Evolutionary conservation across 108 stramenopile species (phyloP), one percentile per base, ranked within the genome.

Genomic region (Craspedostauros australis): DNA sequence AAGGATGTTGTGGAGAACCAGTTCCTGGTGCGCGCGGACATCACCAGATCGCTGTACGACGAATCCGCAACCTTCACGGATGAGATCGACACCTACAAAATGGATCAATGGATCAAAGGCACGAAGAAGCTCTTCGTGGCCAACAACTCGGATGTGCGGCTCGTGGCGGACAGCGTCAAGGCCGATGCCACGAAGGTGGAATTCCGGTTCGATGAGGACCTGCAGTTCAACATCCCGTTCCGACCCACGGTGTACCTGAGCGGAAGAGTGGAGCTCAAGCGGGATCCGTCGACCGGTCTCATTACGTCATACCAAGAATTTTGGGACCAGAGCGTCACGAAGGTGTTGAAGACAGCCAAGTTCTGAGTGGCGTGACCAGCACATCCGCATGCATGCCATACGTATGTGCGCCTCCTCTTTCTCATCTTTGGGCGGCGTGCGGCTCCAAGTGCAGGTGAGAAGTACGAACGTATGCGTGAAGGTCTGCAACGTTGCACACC

Each of bases 251-350:
- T 82, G 36, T 66, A 52, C 47, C 45, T 93, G 11, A 71, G 75
- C 2, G 91, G 91, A 22, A 78, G 63, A 25, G 79, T 89, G 21
- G 76, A 84, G 5, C 75, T 93, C 60, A 71, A 69, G 21, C 65
- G 87, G 29, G 78, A 77, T 47, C 54, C 60, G 32, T 41, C 57
- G 4, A 83, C 66, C 23, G 91, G 91, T n/a, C 66, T 88, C 41
- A 89, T 93, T 34, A 88, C 84, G 7, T 73, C 67, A 16, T 93
- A 93, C 51, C 64, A 68, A 39, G 91, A 93, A 54, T 80, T 59
- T 54, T 93, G 91, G 91, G 91, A 93, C 68, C 87, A 93, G 59
- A 73, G 76, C 62, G 84, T 92, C 1, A 54, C 54, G 26, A 75
- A 74, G 32, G 90, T 92, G 12, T 55, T 88, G 50, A 81, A 77